phyloP scores from a whole-genome alignment of 2,329 filamentous ascomycete genomes.

The Xylariaceae sp. region DNA sequence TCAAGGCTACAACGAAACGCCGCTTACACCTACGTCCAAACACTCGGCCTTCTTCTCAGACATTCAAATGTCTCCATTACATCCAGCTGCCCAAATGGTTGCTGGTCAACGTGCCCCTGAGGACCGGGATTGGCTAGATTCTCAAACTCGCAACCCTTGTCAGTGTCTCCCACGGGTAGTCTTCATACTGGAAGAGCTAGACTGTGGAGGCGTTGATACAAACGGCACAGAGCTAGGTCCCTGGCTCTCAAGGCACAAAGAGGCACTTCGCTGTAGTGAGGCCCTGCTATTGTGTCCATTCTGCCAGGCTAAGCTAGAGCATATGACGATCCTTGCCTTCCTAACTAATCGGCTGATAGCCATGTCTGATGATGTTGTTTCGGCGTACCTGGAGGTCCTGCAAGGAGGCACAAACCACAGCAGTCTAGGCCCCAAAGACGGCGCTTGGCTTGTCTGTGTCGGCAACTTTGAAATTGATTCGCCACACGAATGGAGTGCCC shows the following conservation, averaged over 20 bases:
- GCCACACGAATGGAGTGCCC: constrained; percentile 10
- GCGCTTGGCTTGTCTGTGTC: constrained; percentile 10
- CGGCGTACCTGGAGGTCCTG: constrained; percentile 6
- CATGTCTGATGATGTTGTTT: constrained; percentile 15
- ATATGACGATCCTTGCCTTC: constrained; percentile 18
- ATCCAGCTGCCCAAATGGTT: background rate
- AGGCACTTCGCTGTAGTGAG: constrained; percentile 22
- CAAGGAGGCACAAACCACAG: background rate
- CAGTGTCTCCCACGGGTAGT: constrained; percentile 18
- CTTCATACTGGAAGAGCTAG: constrained; percentile 17
- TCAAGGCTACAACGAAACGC: constrained; percentile 6
- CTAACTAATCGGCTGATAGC: constrained; percentile 13
- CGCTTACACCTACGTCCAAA: background rate
- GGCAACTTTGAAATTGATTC: constrained; percentile 21
- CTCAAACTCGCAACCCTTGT: constrained; percentile 3
- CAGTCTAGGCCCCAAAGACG: background rate
- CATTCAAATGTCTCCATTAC: background rate
- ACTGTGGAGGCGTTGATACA: background rate
- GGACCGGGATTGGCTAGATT: background rate
- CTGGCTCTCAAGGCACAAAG: constrained; percentile 19
- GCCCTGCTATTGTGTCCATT: constrained; percentile 14
- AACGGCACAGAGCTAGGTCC: constrained; percentile 11
- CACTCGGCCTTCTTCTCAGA: constrained; percentile 1
- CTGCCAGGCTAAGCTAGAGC: constrained; percentile 17
- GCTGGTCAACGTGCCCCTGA: no score